These are phyloP conservation scores for Saccharomyces paradoxus DNA, from an alignment of 805 yeast species.

Conservation along the genomic window DNA sequence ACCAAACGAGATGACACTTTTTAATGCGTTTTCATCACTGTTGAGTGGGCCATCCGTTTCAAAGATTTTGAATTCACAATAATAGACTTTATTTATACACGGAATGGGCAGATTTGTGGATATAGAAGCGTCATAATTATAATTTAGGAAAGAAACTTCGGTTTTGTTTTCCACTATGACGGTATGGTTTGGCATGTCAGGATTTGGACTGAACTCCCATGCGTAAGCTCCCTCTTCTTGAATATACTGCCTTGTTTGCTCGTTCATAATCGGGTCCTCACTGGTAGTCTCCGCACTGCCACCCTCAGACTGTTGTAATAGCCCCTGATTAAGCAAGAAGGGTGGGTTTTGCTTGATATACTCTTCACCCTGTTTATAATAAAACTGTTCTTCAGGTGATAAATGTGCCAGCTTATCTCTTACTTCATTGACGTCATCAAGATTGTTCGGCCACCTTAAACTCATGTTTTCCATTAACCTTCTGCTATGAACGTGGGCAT, in stretches of 20 bases:
- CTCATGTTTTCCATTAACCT: conserved; percentile 6
- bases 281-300: conserved; percentile 21
- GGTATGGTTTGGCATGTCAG: conserved; percentile 46
- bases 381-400: conserved; percentile 35
- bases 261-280: conserved; percentile 30
- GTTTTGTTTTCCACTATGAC: conserved; percentile 56
- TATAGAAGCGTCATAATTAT: conserved; percentile 54
- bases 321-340: conserved; percentile 16
- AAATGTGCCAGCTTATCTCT: conserved; percentile 56
- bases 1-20: conserved; percentile 56
- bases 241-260: conserved; percentile 38
- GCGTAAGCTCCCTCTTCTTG: conserved; percentile 87
- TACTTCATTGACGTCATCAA: conserved; percentile 55
- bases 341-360: conserved; percentile 36
- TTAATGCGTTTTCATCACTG: conserved; percentile 25
- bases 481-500: background rate
- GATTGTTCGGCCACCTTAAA: conserved; percentile 42
- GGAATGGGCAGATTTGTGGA: conserved; percentile 85
- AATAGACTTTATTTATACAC: conserved; percentile 70
- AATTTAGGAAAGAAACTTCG: conserved; percentile 49
- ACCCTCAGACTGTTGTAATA: background rate
- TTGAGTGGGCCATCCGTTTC: conserved; percentile 38
- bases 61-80: conserved; percentile 80
- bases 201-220: conserved; percentile 69
- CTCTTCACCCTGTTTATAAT: conserved; percentile 35